Percentiles rank a stretch among this genome's conserved stretches.
Evolutionary conservation across 2,329 filamentous ascomycete species (phyloP).

Genomic region (Penicillium vulpinum): DNA sequence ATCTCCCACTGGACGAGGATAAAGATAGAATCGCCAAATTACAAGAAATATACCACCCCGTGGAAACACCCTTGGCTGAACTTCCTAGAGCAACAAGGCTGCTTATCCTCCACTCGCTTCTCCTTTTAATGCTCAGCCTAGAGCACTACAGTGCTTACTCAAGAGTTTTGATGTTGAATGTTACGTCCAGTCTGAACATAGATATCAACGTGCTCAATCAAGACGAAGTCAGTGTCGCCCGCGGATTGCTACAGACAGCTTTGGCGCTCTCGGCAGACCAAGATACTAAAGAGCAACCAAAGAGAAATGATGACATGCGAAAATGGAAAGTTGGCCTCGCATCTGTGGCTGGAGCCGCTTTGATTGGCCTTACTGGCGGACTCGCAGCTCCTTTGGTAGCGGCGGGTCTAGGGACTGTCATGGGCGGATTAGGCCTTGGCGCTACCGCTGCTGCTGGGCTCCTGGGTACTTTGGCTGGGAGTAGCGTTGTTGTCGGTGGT

Average conservation of each 20-base stretch:
- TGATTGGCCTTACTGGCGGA: conserved; percentile 80
- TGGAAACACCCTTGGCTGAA: conserved; percentile 56
- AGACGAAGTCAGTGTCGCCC: conserved; percentile 74
- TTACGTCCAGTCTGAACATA: conserved; percentile 71
- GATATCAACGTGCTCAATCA: conserved; percentile 63
- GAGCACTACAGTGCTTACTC: conserved; percentile 76
- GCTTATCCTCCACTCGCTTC: conserved; percentile 68
- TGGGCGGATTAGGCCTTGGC: conserved; percentile 74
- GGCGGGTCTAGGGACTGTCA: conserved; percentile 75
- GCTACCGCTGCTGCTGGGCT: conserved; percentile 73
- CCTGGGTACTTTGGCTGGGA: conserved; percentile 77
- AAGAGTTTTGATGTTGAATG: conserved; percentile 67
- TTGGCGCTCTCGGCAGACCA: conserved; percentile 74
- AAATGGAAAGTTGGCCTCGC: conserved; percentile 85
- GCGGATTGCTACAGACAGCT: conserved; percentile 73
- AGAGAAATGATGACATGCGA: conserved; percentile 64
- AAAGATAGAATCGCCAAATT: conserved; percentile 29
- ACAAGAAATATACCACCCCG: conserved; percentile 55
- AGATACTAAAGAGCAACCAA: conserved; percentile 70
- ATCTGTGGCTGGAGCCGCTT: conserved; percentile 79
- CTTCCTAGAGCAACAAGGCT: conserved; percentile 51
- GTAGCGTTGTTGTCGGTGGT: conserved; percentile 74
- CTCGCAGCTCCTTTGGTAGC: conserved; percentile 75
- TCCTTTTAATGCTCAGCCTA: conserved; percentile 72
- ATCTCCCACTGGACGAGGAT: conserved; percentile 26